Base-by-base conservation (phyloP, 2,329 filamentous ascomycete species). In the Claviceps paspali region DNA sequence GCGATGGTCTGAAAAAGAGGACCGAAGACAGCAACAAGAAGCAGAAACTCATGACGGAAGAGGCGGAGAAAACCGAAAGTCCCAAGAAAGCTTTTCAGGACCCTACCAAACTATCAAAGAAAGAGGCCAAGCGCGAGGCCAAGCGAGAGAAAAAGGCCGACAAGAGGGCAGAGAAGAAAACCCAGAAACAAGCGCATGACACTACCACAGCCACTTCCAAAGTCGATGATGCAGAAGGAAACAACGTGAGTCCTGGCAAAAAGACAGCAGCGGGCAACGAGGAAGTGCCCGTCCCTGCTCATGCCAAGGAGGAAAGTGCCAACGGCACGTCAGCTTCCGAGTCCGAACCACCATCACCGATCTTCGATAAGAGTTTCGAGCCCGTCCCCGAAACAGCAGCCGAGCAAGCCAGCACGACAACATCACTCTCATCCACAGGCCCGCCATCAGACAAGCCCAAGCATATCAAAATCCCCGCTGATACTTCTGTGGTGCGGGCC, bases 401-500 rank as follows among this genome's bases (percentile, higher is more conserved):
- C 41, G 68, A 72, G 42, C 52, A 63, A n/a, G 59, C 68, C 33
- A 75, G 72, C 55, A 62, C 65, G 42, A 72, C 69, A 33, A 84
- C 81, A 22, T 85, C 81, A 14, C 70, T 76, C 38, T 82, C 79
- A 38, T 83, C 79, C 17, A 68, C 75, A 33, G 64, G 73, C 10
- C 65, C 76, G 6, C 64, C 69, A 5, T 67, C 70, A 24, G 68
- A 73, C 42, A 75, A 74, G 50, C 70, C 72, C 11, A 82, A 79
- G 55, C 70, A 74, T 44, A 70, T 77, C 52, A 77, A 76, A 49
- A 60, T 80, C 22, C 79, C 79, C 38, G 65, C 76, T 43, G 79
- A 87, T 52, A 79, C 79, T 29, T 76, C 83, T 42, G 74, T 79
- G 19, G 73, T 94, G 33, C 78, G 82, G 50, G 76, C 79, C 40